Conservation (phyloP, 1,284 basidiomycete genomes). For the Boletellus deceptivus region DNA sequence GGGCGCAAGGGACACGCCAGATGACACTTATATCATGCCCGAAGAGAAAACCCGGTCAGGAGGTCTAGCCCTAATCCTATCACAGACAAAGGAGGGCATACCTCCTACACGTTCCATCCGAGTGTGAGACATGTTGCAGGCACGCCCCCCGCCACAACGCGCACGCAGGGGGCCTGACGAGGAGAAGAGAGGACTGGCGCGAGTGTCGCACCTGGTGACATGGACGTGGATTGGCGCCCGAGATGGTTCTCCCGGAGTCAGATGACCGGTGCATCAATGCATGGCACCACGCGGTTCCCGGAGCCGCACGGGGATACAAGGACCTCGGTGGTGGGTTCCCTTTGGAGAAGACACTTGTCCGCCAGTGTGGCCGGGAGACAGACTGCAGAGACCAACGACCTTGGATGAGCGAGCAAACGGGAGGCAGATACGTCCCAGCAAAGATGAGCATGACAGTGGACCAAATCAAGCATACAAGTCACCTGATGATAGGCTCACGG, state of each 20-base stretch:
- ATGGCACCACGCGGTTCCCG: conserved; percentile 6
- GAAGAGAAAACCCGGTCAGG: conserved; percentile 52
- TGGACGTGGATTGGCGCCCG: not conserved
- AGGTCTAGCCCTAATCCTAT: not conserved
- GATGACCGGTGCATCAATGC: conserved; percentile 11
- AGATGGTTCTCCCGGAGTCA: conserved; percentile 10
- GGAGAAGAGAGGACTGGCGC: not conserved
- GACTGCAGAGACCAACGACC: no score
- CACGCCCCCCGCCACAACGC: conserved; percentile 36
- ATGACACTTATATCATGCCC: conserved; percentile 76
- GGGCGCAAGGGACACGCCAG: not conserved
- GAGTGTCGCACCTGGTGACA: conserved; percentile 12
- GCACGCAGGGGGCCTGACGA: not conserved
- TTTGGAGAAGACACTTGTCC: not conserved
- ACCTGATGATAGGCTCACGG: no score
- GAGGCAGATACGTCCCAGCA: no score
- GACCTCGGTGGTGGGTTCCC: not conserved
- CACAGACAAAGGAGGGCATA: conserved; percentile 5
- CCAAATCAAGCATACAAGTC: no score
- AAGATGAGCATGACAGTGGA: no score
- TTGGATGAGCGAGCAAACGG: no score
- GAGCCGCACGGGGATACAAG: conserved; percentile 2
- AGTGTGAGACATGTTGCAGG: conserved; percentile 32
- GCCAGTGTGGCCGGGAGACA: not conserved
- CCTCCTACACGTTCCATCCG: conserved; percentile 8